Base-by-base conservation (phyloP, 352 stramenopile genomes). In the Globisporangium polare region DNA sequence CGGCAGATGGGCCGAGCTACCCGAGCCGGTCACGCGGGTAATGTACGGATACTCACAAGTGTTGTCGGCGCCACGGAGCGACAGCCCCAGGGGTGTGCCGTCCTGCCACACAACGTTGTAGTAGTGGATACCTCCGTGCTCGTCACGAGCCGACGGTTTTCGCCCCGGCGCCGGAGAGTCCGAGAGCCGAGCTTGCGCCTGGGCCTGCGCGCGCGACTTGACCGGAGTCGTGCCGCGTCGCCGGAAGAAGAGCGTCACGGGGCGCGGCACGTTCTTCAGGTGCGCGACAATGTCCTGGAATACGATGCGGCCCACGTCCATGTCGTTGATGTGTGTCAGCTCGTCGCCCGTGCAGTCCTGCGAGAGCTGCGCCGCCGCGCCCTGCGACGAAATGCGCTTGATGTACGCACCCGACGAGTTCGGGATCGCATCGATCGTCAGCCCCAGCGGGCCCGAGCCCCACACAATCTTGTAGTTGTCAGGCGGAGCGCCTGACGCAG, bases 71-170 rank as follows among this genome's bases (percentile, higher is more conserved):
- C 78, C 77, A 59, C 84, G 86, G 18, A 95, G 66, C 46, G 86
- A 95, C 43, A 95, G 71, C 24, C 86, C 86, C 4, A 95, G 64
- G 7, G 83, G 78, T 9, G 77, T 87, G 17, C 79, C 78, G 39
- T 93, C 83, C 58, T 91, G 82, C 86, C 86, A 95, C 45, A 91
- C 78, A 24, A 95, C 74, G 41, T 88, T 90, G 75, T 95, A 95
- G 41, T 84, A 91, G 52, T 90, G 78, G 12, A 87, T 69, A 42
- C 71, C 74, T 4, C 56, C 46, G 15, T 42, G 33, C 47, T 75
- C 69, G 47, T 71, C 61, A 31, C 50, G 65, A 27, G 46, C 56
- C 13, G 66, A 74, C 26, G 51, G 68, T 57, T 72, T 71, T n/a
- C 71, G 65, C 13, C 73, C 83, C 31, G 68, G 67, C 2, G 62